Evolutionary conservation across 306 rosid genomes (phyloP).

Genomic region (Canavalia ensiformis): DNA sequence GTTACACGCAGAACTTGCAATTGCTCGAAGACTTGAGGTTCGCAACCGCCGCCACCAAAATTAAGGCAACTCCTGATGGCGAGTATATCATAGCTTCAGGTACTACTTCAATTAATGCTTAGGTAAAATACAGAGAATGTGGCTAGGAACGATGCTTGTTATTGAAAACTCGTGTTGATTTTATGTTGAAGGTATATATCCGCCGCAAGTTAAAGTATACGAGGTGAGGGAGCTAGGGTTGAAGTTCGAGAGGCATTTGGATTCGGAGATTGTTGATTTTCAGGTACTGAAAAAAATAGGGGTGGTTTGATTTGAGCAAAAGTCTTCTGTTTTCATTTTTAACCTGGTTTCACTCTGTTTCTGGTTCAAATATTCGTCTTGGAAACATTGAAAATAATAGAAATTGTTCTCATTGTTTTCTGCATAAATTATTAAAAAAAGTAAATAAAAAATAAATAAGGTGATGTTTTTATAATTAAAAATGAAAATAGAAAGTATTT

Average conservation of each 20-base stretch:
- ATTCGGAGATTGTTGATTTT: constrained; percentile 91
- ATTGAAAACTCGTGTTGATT: background rate
- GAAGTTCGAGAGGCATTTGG: constrained; percentile 95
- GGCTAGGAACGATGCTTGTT: background rate
- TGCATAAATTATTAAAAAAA: no score
- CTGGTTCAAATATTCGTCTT: no score
- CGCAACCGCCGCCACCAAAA: constrained; percentile 83
- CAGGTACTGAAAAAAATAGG: constrained; percentile 59
- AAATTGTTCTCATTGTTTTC: no score
- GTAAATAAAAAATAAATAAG: no score
- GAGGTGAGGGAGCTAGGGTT: constrained; percentile 81
- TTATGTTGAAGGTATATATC: constrained; percentile 79
- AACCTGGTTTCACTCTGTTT: background rate
- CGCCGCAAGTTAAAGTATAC: constrained; percentile 92
- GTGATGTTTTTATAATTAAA: no score
- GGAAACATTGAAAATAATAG: no score
- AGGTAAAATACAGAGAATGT: background rate
- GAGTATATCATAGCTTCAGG: constrained; percentile 84
- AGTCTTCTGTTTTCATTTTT: no score
- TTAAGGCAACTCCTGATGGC: constrained; percentile 88
- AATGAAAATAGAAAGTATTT: no score
- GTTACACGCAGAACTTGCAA: constrained; percentile 73
- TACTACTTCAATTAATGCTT: background rate
- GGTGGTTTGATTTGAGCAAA: no score
- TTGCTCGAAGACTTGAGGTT: constrained; percentile 83